Base-by-base conservation (phyloP, 2,329 filamentous ascomycete genomes). In the Chaetomium sp. region DNA sequence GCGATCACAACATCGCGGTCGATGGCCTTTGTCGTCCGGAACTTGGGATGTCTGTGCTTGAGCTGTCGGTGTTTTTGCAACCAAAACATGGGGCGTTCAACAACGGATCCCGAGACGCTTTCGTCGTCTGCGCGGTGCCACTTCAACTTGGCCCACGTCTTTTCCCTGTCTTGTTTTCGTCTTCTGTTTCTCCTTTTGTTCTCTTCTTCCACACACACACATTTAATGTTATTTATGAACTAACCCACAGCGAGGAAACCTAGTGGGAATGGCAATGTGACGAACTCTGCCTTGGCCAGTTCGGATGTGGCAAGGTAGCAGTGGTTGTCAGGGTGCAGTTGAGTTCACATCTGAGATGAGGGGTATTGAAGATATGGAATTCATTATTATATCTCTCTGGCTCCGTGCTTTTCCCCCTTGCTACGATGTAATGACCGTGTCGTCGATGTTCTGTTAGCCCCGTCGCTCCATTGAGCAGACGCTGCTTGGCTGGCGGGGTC, bases 21-120 rank as follows among this genome's bases (percentile, higher is more conserved):
- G 70, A 73, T 70, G 71, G 72, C 60, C 68, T 61, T 66, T 67
- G 71, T 72, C 69, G 70, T 73, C 72, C 71, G 72, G 70, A 71
- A 70, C 76, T 79, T 81, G 81, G 80, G 79, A 85, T 79, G 81
- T 79, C 77, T 79, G 76, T 76, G 77, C 74, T 83, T 83, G 79
- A 82, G 80, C 81, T 82, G 79, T 86, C 82, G 80, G 79, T 86
- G 83, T 87, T 89, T 89, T 88, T 86, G 79, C 84, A 89, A 89
- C 85, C 81, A 88, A 89, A 88, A 87, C 83, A 85, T 79, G 75
- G 75, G 85, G 81, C 81, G 82, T 86, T 88, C 85, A 88, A 89
- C 85, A 81, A 76, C 73, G 81, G 82, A 82, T 82, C 81, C 57
- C 82, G 85, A 82, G 80, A 78, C 79, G 78, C 76, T 77, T 76